These are phyloP conservation scores for Hemisphaericaspora nanyangensis DNA, from an alignment of 805 yeast species.

Conservation along the genomic window DNA sequence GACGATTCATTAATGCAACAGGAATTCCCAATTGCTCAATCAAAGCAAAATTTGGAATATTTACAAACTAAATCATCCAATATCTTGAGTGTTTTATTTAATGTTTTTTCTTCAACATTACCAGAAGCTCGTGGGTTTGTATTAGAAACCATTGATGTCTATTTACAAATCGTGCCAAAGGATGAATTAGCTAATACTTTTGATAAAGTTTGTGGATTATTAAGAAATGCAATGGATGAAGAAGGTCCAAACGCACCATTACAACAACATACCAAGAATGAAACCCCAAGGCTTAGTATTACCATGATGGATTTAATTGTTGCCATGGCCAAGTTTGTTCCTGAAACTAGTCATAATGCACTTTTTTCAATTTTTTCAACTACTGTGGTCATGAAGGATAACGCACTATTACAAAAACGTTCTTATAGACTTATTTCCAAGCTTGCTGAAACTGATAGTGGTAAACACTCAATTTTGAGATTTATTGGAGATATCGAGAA, in stretches of 20 bases:
- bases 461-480: conserved; percentile 48
- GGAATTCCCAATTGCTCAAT: conserved; percentile 53
- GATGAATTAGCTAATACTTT: conserved; percentile 73
- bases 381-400: conserved; percentile 51
- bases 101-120: conserved; percentile 85
- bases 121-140: conserved; percentile 82
- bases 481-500: conserved; percentile 58
- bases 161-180: conserved; percentile 62
- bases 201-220: conserved; percentile 76
- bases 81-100: conserved; percentile 80
- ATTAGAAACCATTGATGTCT: conserved; percentile 81
- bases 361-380: conserved; percentile 73
- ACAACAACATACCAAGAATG: conserved; percentile 16
- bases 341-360: conserved; percentile 64
- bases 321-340: conserved; percentile 81
- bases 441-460: conserved; percentile 65
- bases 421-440: conserved; percentile 75
- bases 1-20: conserved; percentile 57
- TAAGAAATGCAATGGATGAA: conserved; percentile 70
- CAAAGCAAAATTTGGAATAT: conserved; percentile 57
- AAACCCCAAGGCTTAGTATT: conserved; percentile 55
- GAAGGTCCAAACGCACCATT: conserved; percentile 35
- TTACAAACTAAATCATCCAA: conserved; percentile 67
- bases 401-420: conserved; percentile 80
- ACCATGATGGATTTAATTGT: conserved; percentile 92